Evolutionary conservation across 768 basidiomycete genomes (phyloP), one percentile per base, ranked within the genome.

Genomic region (Podaxis sp.): DNA sequence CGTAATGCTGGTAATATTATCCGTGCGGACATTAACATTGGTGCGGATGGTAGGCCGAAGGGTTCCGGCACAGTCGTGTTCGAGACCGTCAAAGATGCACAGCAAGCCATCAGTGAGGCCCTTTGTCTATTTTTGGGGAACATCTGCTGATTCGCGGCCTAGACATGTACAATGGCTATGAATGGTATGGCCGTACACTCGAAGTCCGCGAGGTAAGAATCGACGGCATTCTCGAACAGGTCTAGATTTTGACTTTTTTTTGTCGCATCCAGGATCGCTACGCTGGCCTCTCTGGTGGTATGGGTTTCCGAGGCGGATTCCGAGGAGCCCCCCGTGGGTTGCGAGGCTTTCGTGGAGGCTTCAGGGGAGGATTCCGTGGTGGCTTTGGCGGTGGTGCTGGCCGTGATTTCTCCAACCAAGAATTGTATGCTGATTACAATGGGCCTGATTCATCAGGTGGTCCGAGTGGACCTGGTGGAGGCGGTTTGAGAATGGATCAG

Each of bases 61-160:
- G 96, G 96, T 22, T 96, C 93, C 57, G 96, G 96, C n/a, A 97
- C 95, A 0, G 96, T 99, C 13, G 92, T 98, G 12, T 98, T 95
- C 70, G 93, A 95, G 74, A 93, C 90, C 1, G 74, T 91, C 13
- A 92, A 93, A 69, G 95, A 96, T 75, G 96, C 96, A 11, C 84
- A 86, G 67, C 90, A 93, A 70, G 96, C 96, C 11, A 96, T 99
- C 71, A 86, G 95, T 95, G 67, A 36, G 53, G 2, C 17, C 19
- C 17, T n/a, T 46, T 46, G 7, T n/a, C n/a, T 19, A 8, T 22
- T 19, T 46, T 8, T n/a, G 4, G 17, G 6, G n/a, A 26, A 26
- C 26, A 13, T 56, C 58, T 44, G 38, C 68, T 69, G 19, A 68
- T 52, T 22, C 36, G 52, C 46, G 40, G 38, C 22, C 66, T 61